Evolutionary conservation across 768 basidiomycete genomes (phyloP), one percentile per base, ranked within the genome.

Genomic region (Suillus cothurnatus): DNA sequence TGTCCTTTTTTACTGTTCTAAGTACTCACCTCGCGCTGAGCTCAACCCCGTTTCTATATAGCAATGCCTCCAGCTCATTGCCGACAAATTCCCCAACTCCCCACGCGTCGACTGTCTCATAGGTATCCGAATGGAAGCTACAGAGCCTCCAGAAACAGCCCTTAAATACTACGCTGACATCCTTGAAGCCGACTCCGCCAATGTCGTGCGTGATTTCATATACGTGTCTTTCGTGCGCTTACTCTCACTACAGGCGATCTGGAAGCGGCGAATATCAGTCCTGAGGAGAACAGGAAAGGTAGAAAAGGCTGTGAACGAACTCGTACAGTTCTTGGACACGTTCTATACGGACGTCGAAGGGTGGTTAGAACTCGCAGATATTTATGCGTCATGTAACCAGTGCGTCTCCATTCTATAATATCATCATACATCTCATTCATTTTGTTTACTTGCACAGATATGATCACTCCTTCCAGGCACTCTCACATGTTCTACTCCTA

Each of bases 341-440:
- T 91, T 94, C 73, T 97, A 97, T 74, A 87, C 88, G 26, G 95
- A 97, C 68, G 81, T 90, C 17, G 93, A 95, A 69, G 94, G 86
- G 14, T 97, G 95, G 95, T 77, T 92, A 21, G 91, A 95, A 73
- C 85, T 97, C 28, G 88, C 92, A 0, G 90, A 92, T 71, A 85
- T 93, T 5, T 94, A 97, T 69, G 80, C 88, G 6, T 82, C 85
- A 14, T 88, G 89, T 69, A 86, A 87, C 69, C 89, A 91, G 93
- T 95, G 67, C 61, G 91, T 79, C 4, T 64, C 52, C 28, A 31
- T 47, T 5, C 45, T 47, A 34, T 53, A 12, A 17, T 17, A 21
- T 4, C 9, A 50, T 21, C 9, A 19, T 14, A 52, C 15, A 17
- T 8, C 12, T 17, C 50, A 21, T 23, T 32, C 9, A 41, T 41